These are phyloP conservation scores for Vaccinium macrocarpon DNA, from an alignment of 148 eudicot species.

Conservation along the genomic window DNA sequence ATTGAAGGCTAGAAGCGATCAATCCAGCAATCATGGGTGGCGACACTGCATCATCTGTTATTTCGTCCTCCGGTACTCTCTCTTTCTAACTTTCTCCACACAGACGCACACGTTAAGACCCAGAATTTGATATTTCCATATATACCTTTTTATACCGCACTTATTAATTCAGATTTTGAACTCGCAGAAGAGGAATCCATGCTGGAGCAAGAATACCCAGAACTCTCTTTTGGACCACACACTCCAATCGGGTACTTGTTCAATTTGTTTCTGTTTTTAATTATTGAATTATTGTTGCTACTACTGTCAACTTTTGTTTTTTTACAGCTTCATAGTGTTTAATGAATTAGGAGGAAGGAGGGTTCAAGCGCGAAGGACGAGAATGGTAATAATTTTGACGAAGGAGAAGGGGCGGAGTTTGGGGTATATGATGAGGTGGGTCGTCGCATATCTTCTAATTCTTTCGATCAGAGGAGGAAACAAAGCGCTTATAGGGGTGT, in stretches of 20 bases:
- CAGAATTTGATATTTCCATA: not conserved
- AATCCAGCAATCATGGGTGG: conserved; percentile 26
- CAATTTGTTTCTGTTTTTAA: not conserved
- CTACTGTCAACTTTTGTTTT: not conserved
- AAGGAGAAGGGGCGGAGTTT: conserved; percentile 25
- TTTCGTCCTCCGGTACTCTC: conserved; percentile 22
- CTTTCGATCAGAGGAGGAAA: conserved; percentile 33
- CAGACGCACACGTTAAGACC: not conserved
- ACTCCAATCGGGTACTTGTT: conserved; percentile 18
- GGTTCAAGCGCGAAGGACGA: conserved; percentile 9
- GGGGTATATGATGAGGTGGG: conserved; percentile 28
- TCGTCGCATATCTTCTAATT: conserved; percentile 16
- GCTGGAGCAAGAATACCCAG: conserved; percentile 20
- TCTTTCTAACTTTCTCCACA: not conserved
- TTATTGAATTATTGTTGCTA: not conserved
- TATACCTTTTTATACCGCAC: not conserved
- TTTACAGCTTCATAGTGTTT: not conserved
- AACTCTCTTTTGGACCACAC: conserved; percentile 8
- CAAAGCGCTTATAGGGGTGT: conserved; percentile 33
- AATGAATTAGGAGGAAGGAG: conserved; percentile 12
- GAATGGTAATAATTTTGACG: conserved; percentile 16
- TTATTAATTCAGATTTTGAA: not conserved
- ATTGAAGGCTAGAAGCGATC: not conserved
- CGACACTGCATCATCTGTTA: not conserved
- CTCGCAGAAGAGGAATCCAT: conserved; percentile 31